Percentiles rank a stretch among this genome's conserved stretches.
Evolutionary conservation across 441 rosid species (phyloP).

Genomic region (Syzygium syzygioides): DNA sequence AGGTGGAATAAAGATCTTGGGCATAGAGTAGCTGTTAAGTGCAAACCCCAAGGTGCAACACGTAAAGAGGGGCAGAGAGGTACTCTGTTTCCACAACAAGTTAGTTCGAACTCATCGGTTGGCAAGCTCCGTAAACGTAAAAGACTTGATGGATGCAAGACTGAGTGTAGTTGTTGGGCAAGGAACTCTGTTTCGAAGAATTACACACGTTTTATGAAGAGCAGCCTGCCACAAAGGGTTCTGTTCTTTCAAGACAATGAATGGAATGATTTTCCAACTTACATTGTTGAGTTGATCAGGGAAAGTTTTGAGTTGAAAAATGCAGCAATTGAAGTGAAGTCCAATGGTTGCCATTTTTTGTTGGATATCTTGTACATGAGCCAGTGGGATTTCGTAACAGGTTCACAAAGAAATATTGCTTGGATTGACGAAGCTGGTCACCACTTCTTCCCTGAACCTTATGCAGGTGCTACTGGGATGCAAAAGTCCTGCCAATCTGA

Average conservation of each 20-base stretch:
- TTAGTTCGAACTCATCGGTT: neutral
- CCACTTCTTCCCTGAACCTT: slow-evolving; percentile 1
- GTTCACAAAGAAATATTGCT: neutral
- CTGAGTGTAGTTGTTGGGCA: neutral
- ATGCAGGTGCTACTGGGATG: neutral
- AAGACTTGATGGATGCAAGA: neutral
- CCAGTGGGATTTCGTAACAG: neutral
- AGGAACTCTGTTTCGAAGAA: neutral
- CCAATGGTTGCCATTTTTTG: neutral
- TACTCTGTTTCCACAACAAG: neutral
- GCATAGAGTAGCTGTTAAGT: neutral
- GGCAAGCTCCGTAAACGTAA: slow-evolving; percentile 1
- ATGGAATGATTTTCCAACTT: slow-evolving; percentile 12
- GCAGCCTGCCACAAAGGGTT: slow-evolving; percentile 1
- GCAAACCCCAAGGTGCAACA: neutral
- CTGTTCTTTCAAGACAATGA: slow-evolving; percentile 4
- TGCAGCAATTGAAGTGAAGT: slow-evolving; percentile 7
- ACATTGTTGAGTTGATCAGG: slow-evolving; percentile 1
- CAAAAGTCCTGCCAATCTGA: neutral
- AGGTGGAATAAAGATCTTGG: neutral
- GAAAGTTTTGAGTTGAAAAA: slow-evolving; percentile 5
- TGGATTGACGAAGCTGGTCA: slow-evolving; percentile 4
- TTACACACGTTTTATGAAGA: neutral
- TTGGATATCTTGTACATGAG: slow-evolving; percentile 7
- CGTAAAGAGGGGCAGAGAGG: neutral